phyloP scores from a whole-genome alignment of 257 asterid species.

The Parsonsia alboflavescens region DNA sequence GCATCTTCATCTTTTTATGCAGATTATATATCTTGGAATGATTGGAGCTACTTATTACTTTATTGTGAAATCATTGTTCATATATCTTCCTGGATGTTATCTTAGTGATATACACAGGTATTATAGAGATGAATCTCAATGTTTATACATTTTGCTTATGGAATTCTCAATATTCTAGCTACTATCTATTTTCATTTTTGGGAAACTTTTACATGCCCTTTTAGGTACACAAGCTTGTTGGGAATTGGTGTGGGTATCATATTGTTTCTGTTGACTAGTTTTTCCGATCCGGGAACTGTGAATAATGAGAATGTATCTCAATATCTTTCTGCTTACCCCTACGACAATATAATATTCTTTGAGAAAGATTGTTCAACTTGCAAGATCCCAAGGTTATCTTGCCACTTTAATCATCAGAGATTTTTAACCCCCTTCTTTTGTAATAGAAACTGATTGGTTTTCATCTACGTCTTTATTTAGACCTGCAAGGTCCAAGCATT shows the following conservation, averaged over 20 bases:
- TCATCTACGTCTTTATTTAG: slow-evolving; percentile 35
- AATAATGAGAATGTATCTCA: slow-evolving; percentile 63
- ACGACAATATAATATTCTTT: slow-evolving; percentile 73
- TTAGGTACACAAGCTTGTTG: slow-evolving; percentile 84
- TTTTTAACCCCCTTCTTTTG: slow-evolving; percentile 10
- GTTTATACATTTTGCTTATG: neutral
- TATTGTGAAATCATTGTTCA: slow-evolving; percentile 56
- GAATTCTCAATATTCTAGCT: neutral
- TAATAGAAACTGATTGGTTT: slow-evolving; percentile 17
- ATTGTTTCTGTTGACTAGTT: slow-evolving; percentile 88
- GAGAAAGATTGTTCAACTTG: slow-evolving; percentile 89
- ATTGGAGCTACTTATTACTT: slow-evolving; percentile 76
- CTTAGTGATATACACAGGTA: slow-evolving; percentile 85
- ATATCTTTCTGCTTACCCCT: slow-evolving; percentile 81
- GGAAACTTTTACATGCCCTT: neutral
- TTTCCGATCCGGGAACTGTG: slow-evolving; percentile 97
- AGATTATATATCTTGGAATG: slow-evolving; percentile 71
- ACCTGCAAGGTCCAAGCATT: slow-evolving; percentile 98
- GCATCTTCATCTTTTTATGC: slow-evolving; percentile 34
- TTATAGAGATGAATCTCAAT: neutral
- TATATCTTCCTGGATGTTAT: slow-evolving; percentile 88
- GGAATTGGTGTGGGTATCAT: slow-evolving; percentile 86
- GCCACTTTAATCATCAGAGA: slow-evolving; percentile 17
- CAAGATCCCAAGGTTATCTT: slow-evolving; percentile 83
- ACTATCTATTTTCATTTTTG: slow-evolving; percentile 5